Evolutionary conservation across 2,329 filamentous ascomycete genomes (phyloP).

Genomic region (Rhexocercosporidium sp.): DNA sequence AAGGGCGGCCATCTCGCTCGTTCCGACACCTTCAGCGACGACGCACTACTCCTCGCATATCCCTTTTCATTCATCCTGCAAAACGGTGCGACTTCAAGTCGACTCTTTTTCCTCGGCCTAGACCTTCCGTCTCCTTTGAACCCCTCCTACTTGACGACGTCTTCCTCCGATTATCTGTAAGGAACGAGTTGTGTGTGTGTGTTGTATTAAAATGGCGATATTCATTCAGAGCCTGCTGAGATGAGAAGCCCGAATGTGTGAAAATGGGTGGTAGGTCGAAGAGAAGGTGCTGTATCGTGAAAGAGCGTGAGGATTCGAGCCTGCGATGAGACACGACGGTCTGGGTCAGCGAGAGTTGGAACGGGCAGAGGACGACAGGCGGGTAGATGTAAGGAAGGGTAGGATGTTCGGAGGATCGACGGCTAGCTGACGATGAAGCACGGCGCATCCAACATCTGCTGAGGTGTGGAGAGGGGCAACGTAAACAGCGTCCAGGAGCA

Average conservation of each 20-base stretch:
- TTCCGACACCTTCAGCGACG: constrained; percentile 62
- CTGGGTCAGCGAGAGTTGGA: constrained; percentile 28
- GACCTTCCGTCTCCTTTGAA: constrained; percentile 24
- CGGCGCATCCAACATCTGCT: constrained; percentile 25
- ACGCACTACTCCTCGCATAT: constrained; percentile 36
- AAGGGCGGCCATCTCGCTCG: constrained; percentile 82
- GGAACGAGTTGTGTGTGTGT: constrained; percentile 18
- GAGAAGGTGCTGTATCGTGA: constrained; percentile 32
- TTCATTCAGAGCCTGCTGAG: constrained; percentile 46
- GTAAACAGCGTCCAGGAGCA: background rate
- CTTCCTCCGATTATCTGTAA: constrained; percentile 28
- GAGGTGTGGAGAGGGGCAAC: constrained; percentile 7
- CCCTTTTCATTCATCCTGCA: constrained; percentile 35
- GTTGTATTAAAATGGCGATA: constrained; percentile 34
- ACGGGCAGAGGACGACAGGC: constrained; percentile 8
- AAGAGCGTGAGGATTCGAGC: constrained; percentile 36
- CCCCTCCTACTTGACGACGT: constrained; percentile 18
- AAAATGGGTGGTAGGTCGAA: constrained; percentile 10
- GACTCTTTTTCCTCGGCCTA: constrained; percentile 22
- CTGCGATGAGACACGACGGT: constrained; percentile 31
- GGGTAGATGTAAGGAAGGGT: constrained; percentile 16
- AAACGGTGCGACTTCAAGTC: constrained; percentile 35
- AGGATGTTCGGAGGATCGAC: constrained; percentile 23
- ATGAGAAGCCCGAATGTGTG: constrained; percentile 35
- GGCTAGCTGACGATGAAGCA: constrained; percentile 25